phyloP scores from a whole-genome alignment of 495 filamentous ascomycete genomes.

The Penicillium egyptiacum region DNA sequence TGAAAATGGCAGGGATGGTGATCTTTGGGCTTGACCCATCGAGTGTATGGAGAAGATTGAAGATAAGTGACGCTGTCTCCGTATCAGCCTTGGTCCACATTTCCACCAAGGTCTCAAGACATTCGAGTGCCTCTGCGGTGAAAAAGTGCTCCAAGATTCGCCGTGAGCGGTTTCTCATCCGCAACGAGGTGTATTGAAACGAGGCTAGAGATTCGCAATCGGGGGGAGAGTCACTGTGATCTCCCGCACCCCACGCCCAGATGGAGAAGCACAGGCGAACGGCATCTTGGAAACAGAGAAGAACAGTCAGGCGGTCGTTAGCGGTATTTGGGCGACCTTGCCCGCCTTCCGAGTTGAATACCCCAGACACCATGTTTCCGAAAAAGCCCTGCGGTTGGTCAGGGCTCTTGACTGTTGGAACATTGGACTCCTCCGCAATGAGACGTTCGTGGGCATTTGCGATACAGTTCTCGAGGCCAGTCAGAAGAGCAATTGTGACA shows the following conservation, averaged over 20 bases:
- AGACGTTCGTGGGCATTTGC: constrained; percentile 85
- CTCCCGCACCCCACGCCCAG: constrained; percentile 86
- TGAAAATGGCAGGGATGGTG: constrained; percentile 94
- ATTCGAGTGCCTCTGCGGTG: constrained; percentile 90
- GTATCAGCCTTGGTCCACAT: constrained; percentile 63
- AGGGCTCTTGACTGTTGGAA: constrained; percentile 67
- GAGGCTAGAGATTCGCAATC: constrained; percentile 75
- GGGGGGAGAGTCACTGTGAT: constrained; percentile 51
- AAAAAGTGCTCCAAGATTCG: constrained; percentile 91
- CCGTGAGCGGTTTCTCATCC: constrained; percentile 85
- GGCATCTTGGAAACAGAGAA: constrained; percentile 96
- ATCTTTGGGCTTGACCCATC: constrained; percentile 90
- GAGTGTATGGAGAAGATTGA: constrained; percentile 85
- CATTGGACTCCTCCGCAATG: constrained; percentile 69
- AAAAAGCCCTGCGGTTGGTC: constrained; percentile 91
- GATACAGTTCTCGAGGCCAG: constrained; percentile 86
- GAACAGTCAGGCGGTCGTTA: constrained; percentile 90
- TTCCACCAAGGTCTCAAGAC: constrained; percentile 83
- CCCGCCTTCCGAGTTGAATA: constrained; percentile 76
- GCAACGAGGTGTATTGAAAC: constrained; percentile 82
- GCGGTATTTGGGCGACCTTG: constrained; percentile 74
- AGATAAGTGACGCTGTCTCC: constrained; percentile 53
- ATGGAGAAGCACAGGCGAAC: constrained; percentile 88
- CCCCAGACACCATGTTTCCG: constrained; percentile 93
- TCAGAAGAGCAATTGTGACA: constrained; percentile 69